A percentile compares a stretch with the other conserved stretches of the same genome.
Evolutionary conservation across 169 alveolate genomes (phyloP).

Genomic region (Cryptosporidium muris): DNA sequence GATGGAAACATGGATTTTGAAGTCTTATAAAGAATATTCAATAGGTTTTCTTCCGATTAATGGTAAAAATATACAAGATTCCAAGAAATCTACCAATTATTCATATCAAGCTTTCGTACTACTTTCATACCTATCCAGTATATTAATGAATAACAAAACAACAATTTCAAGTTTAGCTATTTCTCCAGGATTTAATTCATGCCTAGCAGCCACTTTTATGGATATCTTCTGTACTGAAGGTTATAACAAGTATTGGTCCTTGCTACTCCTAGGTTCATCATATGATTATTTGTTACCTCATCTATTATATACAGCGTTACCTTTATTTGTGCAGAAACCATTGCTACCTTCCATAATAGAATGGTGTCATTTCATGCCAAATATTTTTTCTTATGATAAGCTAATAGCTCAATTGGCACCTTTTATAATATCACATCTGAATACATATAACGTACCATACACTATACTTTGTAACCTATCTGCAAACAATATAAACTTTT

Average conservation of each 20-base stretch:
- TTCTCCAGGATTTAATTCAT: slow-evolving; percentile 35
- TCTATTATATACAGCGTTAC: slow-evolving; percentile 30
- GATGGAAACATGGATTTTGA: slow-evolving; percentile 23
- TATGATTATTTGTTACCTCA: slow-evolving; percentile 44
- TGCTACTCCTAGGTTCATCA: slow-evolving; percentile 30
- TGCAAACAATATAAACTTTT: background rate
- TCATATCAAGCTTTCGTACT: slow-evolving; percentile 13
- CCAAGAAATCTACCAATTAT: background rate
- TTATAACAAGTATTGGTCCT: slow-evolving; percentile 6
- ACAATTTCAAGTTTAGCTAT: slow-evolving; percentile 42
- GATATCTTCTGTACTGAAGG: background rate
- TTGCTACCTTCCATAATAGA: background rate
- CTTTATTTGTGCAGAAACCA: background rate
- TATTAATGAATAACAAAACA: slow-evolving; percentile 58
- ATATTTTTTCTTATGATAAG: slow-evolving; percentile 39
- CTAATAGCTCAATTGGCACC: slow-evolving; percentile 30
- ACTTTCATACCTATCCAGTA: slow-evolving; percentile 3
- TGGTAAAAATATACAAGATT: background rate
- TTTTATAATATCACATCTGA: background rate
- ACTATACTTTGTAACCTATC: too few species aligned
- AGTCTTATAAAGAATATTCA: slow-evolving; percentile 7
- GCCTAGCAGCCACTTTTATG: background rate
- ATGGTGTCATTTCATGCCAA: slow-evolving; percentile 17
- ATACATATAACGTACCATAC: background rate
- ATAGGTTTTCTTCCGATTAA: slow-evolving; percentile 38